These are phyloP conservation scores for Angomonas ambiguus DNA, from an alignment of 208 protist species.

Conservation along the genomic window DNA sequence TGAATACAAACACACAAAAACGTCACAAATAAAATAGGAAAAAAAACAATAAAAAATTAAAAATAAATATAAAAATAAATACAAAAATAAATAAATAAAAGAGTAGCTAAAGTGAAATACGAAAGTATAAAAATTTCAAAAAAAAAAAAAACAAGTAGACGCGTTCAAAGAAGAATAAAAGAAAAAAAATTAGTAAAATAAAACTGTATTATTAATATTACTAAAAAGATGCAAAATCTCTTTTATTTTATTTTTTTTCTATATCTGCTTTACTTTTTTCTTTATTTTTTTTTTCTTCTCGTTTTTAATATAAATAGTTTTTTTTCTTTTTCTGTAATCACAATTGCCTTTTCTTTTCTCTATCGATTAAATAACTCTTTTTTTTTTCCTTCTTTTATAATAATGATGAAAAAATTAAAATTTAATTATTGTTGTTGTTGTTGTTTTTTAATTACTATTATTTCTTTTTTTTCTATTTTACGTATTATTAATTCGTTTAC, in stretches of 20 bases:
- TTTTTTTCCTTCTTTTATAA: too few species aligned
- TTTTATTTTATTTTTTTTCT: background rate
- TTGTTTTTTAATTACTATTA: too few species aligned
- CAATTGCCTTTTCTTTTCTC: too few species aligned
- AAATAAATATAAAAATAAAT: slow-evolving; percentile 11
- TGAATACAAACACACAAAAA: background rate
- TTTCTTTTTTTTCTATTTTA: too few species aligned
- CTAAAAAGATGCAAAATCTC: background rate
- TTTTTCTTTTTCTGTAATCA: background rate
- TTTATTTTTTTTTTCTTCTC: background rate
- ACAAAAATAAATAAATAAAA: background rate
- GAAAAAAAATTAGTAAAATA: slow-evolving; percentile 10
- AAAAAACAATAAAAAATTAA: slow-evolving; percentile 1
- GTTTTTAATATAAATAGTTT: slow-evolving; percentile 1
- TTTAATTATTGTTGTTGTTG: too few species aligned
- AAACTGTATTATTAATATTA: background rate
- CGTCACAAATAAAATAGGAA: slow-evolving; percentile 2
- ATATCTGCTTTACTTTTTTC: background rate
- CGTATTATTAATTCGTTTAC: too few species aligned
- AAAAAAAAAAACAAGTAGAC: background rate
- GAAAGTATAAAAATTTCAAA: too few species aligned
- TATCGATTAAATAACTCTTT: too few species aligned
- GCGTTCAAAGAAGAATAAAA: background rate
- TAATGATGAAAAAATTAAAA: too few species aligned
- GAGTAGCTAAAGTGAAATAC: background rate